Base-by-base conservation (phyloP, 2,329 filamentous ascomycete species). In the Ophiocordyceps robertsii region DNA sequence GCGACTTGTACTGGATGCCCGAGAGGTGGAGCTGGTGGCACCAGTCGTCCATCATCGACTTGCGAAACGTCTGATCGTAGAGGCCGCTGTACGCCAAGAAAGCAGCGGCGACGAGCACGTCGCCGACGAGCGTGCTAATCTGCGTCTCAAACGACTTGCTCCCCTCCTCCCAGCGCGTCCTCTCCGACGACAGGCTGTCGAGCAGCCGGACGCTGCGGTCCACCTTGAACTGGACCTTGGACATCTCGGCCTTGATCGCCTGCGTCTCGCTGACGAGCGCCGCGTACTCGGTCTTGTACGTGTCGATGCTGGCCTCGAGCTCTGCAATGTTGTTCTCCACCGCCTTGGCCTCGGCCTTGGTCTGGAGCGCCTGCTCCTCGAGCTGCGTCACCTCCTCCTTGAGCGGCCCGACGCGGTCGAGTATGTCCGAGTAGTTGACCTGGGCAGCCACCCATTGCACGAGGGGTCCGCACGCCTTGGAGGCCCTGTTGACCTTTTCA, bases 131-230 rank as follows among this genome's bases (percentile, higher is more conserved):
- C 3, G 92, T 98, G 61, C 85, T 84, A 59, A 98, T 96, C 60
- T 98, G 92, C 3, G 89, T 94, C 62, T 96, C 90, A 60, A 98
- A 98, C 0, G 90, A 95, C 66, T 84, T 94, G 74, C 92, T 98
- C 52, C 89, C 89, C 56, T 90, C 86, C 57, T 98, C 92, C 92
- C 92, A 98, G 56, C 92, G 82, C 33, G 75, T 77, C 62, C 90
- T 78, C 67, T 98, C 92, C 5, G 90, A 95, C 9, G 92, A 93
- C 51, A 98, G 70, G 64, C 89, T 95, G 64, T 95, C 90, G 17
- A 98, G 80, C 39, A 98, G 73, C 56, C 88, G 82, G 48, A 95
- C 86, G 67, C 90, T 96, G 58, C 92, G 82, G 60, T 96, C 87
- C 43, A 98, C 92, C 74, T 98, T 98, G 70, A 89, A 95, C 63